Evolutionary conservation across 345 rosid genomes (phyloP).

Genomic region (Erysimum cheiranthoides): DNA sequence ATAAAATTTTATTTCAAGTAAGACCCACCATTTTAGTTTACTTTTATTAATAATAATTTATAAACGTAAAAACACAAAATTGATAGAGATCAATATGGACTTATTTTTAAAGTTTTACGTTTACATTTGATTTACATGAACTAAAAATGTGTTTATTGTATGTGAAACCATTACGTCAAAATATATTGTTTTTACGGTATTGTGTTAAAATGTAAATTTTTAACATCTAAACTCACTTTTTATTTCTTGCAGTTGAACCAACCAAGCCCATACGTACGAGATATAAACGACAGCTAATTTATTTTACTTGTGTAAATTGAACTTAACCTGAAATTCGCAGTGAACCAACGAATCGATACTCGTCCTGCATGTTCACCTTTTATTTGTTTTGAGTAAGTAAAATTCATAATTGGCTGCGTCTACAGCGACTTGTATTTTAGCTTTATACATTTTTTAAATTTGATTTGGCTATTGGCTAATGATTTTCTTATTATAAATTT

Average conservation of each 20-base stretch:
- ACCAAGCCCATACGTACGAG: not conserved
- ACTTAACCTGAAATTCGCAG: slow-evolving; percentile 24
- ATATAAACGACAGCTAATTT: slow-evolving; percentile 4
- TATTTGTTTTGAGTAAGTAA: slow-evolving; percentile 21
- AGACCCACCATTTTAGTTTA: not conserved
- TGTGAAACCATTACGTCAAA: not conserved
- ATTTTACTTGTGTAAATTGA: slow-evolving; percentile 22
- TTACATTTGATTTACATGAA: not conserved
- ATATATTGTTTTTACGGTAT: too few relatives aligned
- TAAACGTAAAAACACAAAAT: slow-evolving; percentile 1
- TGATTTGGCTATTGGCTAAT: slow-evolving; percentile 7
- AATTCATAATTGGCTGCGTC: slow-evolving; percentile 26
- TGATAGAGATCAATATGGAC: not conserved
- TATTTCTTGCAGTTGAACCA: not conserved
- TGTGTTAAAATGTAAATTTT: too few relatives aligned
- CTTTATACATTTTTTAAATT: slow-evolving; percentile 17
- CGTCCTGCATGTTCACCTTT: slow-evolving; percentile 13
- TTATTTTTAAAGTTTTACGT: not conserved
- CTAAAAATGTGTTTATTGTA: not conserved
- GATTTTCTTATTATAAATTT: slow-evolving; percentile 1
- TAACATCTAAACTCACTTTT: not conserved
- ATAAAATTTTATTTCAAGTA: not conserved
- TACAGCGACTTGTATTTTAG: slow-evolving; percentile 21
- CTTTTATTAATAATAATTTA: not conserved
- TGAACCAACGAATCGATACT: slow-evolving; percentile 28